A percentile compares a stretch with the other conserved stretches of the same genome.
phyloP scores from a whole-genome alignment of 2,329 filamentous ascomycete genomes.

The Penicillium concentricum region DNA sequence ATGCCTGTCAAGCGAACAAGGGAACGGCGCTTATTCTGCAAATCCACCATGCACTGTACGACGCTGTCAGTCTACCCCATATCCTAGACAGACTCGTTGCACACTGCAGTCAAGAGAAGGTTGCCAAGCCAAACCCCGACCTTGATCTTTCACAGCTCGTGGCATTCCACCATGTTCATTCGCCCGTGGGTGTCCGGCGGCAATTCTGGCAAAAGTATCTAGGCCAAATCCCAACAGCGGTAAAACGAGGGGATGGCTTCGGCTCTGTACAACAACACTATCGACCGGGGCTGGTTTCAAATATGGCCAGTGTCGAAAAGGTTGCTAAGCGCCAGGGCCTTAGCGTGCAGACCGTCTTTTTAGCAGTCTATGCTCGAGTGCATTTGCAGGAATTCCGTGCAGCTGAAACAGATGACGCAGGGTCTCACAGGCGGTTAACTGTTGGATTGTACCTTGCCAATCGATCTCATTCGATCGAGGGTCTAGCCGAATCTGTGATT shows the following conservation, averaged over 20 bases:
- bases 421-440: constrained; percentile 46
- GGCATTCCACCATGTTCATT: constrained; percentile 30
- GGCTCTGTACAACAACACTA: constrained; percentile 40
- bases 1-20: constrained; percentile 29
- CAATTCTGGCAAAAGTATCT: constrained; percentile 49
- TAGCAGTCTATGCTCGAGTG: constrained; percentile 66
- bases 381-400: constrained; percentile 35
- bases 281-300: constrained; percentile 47
- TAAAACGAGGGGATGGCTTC: constrained; percentile 10
- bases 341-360: constrained; percentile 70
- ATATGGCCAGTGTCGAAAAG: constrained; percentile 43
- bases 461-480: constrained; percentile 55
- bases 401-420: constrained; percentile 5
- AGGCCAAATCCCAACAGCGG: constrained; percentile 4
- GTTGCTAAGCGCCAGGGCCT: constrained; percentile 55
- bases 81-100: constrained; percentile 57
- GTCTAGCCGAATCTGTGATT: constrained; percentile 53
- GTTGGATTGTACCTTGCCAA: constrained; percentile 86
- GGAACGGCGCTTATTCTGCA: constrained; percentile 50
- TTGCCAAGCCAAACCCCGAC: constrained; percentile 14
- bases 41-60: constrained; percentile 87
- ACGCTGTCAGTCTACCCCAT: constrained; percentile 72
- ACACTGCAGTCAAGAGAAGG: constrained; percentile 37
- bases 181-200: constrained; percentile 31
- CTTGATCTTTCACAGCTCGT: constrained; percentile 45